Base-by-base conservation (phyloP, 495 filamentous ascomycete species). In the Penicillium soppii region DNA sequence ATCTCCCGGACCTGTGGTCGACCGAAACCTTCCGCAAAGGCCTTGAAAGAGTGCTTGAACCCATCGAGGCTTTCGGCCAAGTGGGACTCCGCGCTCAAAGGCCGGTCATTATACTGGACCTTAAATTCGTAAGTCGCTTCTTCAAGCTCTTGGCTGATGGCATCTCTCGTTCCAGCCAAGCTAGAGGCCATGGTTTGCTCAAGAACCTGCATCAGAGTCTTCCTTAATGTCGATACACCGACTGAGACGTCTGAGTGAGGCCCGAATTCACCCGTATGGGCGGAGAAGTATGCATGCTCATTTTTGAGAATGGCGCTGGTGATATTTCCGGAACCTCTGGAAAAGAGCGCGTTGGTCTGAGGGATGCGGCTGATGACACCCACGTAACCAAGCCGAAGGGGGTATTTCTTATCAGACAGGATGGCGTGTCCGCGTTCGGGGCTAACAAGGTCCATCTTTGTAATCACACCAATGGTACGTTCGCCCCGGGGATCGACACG, bases 111-210 rank as follows among this genome's bases (percentile, higher is more conserved):
- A 71, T 99, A 99, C 67, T 99, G 95, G 16, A 99, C 95, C 65
- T 97, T 99, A 80, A 96, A 97, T 61, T 99, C 94, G 60, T 99
- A 99, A 0, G 90, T 92, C 5, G 94, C 91, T 68, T 99, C 95
- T 64, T 97, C 92, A 0, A 99, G 82, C 66, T 99, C 94, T 59
- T 95, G 90, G 51, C 85, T 88, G 54, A 99, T 96, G 16, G 90
- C 89, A 61, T 96, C 91, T 51, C 86, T 85, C 9, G 95, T 97
- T 47, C 84, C 80, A 50, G 90, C 84, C 39, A 99, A 79, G 58
- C 88, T 95, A 13, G 87, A 84, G 30, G 91, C 90, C 94, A 99
- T 97, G 1, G 91, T 96, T 57, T 95, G 89, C 64, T 99, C 94
- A 17, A 99, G 81, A 39, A 99, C 90, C 46, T 90, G 84, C 94